phyloP scores from a whole-genome alignment of 768 basidiomycete genomes.

The Kondoa subrosea region DNA sequence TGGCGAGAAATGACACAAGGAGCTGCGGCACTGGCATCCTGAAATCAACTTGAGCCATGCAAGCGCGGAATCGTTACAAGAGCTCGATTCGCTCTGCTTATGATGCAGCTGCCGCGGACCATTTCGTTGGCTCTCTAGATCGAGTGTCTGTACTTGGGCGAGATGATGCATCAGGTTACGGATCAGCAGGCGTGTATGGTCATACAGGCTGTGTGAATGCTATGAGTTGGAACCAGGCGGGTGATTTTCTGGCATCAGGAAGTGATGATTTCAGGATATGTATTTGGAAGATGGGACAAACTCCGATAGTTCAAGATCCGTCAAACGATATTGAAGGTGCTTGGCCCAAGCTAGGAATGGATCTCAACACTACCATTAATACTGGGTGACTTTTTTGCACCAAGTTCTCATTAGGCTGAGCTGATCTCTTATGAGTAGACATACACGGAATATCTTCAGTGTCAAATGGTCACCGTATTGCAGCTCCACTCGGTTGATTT shows the following conservation, averaged over 20 bases:
- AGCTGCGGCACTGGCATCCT: no score
- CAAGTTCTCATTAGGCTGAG: slow-evolving; percentile 1
- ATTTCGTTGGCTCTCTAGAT: no score
- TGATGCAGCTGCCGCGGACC: no score
- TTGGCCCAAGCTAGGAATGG: slow-evolving; percentile 10
- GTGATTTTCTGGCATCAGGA: slow-evolving; percentile 12
- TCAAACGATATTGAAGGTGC: slow-evolving; percentile 9
- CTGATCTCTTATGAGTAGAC: slow-evolving; percentile 17
- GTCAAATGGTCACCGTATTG: slow-evolving; percentile 21
- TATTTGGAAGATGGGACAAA: slow-evolving; percentile 20
- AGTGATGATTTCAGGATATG: slow-evolving; percentile 17
- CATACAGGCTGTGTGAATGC: slow-evolving; percentile 26
- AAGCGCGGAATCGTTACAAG: no score
- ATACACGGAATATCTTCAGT: slow-evolving; percentile 26
- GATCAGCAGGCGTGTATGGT: not conserved
- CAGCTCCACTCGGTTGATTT: slow-evolving; percentile 14
- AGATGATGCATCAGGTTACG: not conserved
- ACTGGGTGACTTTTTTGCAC: not conserved
- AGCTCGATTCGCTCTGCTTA: no score
- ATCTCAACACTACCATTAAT: slow-evolving; percentile 6
- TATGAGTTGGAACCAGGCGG: slow-evolving; percentile 11
- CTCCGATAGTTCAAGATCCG: slow-evolving; percentile 5
- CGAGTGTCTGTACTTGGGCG: not conserved
- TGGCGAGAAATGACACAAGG: no score
- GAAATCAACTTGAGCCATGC: no score